Evolutionary conservation across 1,284 basidiomycete genomes (phyloP).

Genomic region (Taiwanofungus camphoratus): DNA sequence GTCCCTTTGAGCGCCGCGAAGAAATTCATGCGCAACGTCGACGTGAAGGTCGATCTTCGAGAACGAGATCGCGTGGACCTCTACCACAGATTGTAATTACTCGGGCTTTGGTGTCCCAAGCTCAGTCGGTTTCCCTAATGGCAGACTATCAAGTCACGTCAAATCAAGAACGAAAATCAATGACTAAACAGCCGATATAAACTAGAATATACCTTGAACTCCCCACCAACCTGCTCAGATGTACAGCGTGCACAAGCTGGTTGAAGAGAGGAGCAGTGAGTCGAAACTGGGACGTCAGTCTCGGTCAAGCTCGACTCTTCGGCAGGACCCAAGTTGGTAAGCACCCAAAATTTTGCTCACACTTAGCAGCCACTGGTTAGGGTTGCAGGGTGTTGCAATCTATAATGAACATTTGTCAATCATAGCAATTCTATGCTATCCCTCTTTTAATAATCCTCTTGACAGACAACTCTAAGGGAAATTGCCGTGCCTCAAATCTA

Average conservation of each 20-base stretch:
- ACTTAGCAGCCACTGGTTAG: too few relatives aligned
- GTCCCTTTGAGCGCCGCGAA: conserved; percentile 22
- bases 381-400: too few relatives aligned
- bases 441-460: too few relatives aligned
- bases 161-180: not conserved
- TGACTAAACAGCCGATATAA: not conserved
- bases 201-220: not conserved
- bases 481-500: too few relatives aligned
- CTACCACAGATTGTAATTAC: not conserved
- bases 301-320: not conserved
- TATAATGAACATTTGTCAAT: too few relatives aligned
- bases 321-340: not conserved
- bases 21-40: conserved; percentile 23
- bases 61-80: not conserved
- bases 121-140: not conserved
- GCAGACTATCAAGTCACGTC: not conserved
- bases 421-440: too few relatives aligned
- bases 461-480: too few relatives aligned
- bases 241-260: conserved; percentile 9
- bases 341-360: conserved; percentile 1
- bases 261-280: conserved; percentile 1
- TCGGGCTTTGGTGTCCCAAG: too few relatives aligned
- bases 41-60: not conserved
- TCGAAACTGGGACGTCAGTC: not conserved
- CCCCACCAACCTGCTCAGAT: conserved; percentile 3